phyloP scores from a whole-genome alignment of 1,139 yeast genomes.

The Taiozyma sp. region DNA sequence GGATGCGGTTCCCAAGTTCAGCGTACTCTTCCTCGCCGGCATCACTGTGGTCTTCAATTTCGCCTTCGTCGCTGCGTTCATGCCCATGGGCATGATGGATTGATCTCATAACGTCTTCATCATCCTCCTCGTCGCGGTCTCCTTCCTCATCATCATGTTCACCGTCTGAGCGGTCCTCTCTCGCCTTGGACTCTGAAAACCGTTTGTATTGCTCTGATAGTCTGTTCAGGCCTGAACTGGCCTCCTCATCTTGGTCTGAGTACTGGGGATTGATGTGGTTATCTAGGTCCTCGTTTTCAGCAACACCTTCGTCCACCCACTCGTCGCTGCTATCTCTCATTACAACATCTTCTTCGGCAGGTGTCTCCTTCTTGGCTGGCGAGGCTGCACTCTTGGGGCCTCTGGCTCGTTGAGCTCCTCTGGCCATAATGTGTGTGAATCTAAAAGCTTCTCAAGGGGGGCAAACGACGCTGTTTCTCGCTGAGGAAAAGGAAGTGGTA shows the following conservation, averaged over 20 bases:
- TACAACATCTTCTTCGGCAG: not conserved
- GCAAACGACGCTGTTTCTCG: not conserved
- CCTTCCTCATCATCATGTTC: constrained; percentile 10
- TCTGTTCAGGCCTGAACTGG: constrained; percentile 18
- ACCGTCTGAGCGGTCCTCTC: constrained; percentile 4
- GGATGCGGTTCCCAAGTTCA: constrained; percentile 3
- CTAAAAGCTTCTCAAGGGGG: not conserved
- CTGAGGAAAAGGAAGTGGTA: not conserved
- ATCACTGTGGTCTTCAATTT: constrained; percentile 20
- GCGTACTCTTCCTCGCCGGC: constrained; percentile 24
- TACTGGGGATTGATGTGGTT: constrained; percentile 13
- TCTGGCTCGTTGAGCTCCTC: not conserved
- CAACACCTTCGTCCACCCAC: constrained; percentile 25
- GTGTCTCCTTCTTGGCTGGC: not conserved
- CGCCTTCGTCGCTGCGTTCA: constrained; percentile 22
- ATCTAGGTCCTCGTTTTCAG: constrained; percentile 16
- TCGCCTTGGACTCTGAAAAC: constrained; percentile 8
- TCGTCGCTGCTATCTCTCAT: constrained; percentile 8
- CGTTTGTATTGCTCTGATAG: constrained; percentile 20
- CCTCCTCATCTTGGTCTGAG: constrained; percentile 24
- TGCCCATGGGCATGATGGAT: constrained; percentile 23
- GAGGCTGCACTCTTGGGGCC: not conserved
- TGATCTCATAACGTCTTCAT: constrained; percentile 22
- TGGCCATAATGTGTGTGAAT: not conserved
- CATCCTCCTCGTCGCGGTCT: constrained; percentile 21